Percentiles rank a stretch among this genome's conserved stretches.
These are phyloP conservation scores for Boletus pseudo-olivaceus DNA, from an alignment of 768 basidiomycete species.

Conservation along the genomic window DNA sequence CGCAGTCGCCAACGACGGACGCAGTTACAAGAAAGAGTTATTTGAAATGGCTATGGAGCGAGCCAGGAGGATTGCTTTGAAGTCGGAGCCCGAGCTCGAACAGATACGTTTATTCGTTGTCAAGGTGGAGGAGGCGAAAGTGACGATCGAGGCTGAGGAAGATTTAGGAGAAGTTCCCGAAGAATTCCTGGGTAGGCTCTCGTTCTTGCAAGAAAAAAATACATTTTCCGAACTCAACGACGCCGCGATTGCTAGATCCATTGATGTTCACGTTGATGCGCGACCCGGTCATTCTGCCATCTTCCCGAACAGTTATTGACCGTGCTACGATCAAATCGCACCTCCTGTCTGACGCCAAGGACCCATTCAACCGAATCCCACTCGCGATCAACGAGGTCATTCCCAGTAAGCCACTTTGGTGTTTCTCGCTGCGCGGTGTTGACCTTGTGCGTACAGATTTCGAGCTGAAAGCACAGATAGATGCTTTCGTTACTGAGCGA, in stretches of 20 bases:
- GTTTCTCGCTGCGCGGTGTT: neutral
- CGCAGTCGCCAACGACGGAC: slow-evolving; percentile 90
- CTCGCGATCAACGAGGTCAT: slow-evolving; percentile 75
- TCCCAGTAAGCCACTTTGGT: slow-evolving; percentile 52
- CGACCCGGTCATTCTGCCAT: slow-evolving; percentile 89
- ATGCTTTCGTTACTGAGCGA: slow-evolving; percentile 63
- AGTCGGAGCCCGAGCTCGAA: slow-evolving; percentile 73
- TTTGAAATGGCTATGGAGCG: slow-evolving; percentile 78
- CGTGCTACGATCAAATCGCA: slow-evolving; percentile 93
- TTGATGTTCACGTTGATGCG: slow-evolving; percentile 92
- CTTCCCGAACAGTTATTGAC: slow-evolving; percentile 76
- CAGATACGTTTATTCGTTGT: slow-evolving; percentile 65
- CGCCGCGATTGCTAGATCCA: slow-evolving; percentile 54
- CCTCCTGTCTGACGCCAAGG: slow-evolving; percentile 83
- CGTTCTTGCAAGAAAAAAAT: neutral
- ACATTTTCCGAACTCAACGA: neutral
- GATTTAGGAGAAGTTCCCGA: slow-evolving; percentile 93
- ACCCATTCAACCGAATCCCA: slow-evolving; percentile 93
- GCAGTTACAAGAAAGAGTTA: slow-evolving; percentile 81
- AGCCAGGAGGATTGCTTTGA: slow-evolving; percentile 59
- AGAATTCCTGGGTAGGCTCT: slow-evolving; percentile 78
- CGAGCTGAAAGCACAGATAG: slow-evolving; percentile 73
- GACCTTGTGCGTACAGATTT: slow-evolving; percentile 40
- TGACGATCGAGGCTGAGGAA: slow-evolving; percentile 81
- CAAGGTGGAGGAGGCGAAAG: slow-evolving; percentile 81